Conservation (phyloP, 164 flowering plant species). For the Magnolia sinica region DNA sequence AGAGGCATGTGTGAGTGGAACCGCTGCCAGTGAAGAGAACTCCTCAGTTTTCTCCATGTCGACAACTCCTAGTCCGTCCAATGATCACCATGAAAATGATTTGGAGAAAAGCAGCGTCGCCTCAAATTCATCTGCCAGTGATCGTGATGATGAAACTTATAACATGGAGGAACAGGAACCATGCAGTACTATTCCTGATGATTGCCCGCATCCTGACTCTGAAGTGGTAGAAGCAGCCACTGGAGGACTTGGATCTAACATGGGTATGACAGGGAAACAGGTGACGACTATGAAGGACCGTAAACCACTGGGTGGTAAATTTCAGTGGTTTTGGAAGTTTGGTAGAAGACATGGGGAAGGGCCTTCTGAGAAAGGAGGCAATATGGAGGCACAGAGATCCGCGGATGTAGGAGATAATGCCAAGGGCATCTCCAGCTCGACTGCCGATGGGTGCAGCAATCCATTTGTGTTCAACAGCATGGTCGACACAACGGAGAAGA, state of each 20-base stretch:
- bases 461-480: constrained; percentile 20
- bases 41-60: constrained; percentile 58
- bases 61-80: constrained; percentile 44
- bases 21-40: constrained; percentile 51
- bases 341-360: constrained; percentile 52
- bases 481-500: constrained; percentile 57
- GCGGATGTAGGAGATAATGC: constrained; percentile 9
- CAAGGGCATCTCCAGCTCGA: constrained; percentile 15
- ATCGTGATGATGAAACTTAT: constrained; percentile 32
- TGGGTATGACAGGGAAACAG: constrained; percentile 17
- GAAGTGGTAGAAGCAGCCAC: constrained; percentile 23
- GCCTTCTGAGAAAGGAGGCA: constrained; percentile 39
- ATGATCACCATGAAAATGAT: constrained; percentile 45
- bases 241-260: constrained; percentile 13
- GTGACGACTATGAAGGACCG: constrained; percentile 41
- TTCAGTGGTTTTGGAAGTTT: constrained; percentile 89
- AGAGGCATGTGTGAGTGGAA: constrained; percentile 34
- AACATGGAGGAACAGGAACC: constrained; percentile 24
- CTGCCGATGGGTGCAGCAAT: constrained; percentile 20
- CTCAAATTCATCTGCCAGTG: constrained; percentile 47
- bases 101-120: constrained; percentile 69
- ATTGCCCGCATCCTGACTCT: constrained; percentile 41
- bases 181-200: constrained; percentile 20
- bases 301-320: constrained; percentile 54
- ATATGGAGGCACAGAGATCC: constrained; percentile 18